Conservation (phyloP, 176 grass and related monocot genomes). For the Zoysia japonica region DNA sequence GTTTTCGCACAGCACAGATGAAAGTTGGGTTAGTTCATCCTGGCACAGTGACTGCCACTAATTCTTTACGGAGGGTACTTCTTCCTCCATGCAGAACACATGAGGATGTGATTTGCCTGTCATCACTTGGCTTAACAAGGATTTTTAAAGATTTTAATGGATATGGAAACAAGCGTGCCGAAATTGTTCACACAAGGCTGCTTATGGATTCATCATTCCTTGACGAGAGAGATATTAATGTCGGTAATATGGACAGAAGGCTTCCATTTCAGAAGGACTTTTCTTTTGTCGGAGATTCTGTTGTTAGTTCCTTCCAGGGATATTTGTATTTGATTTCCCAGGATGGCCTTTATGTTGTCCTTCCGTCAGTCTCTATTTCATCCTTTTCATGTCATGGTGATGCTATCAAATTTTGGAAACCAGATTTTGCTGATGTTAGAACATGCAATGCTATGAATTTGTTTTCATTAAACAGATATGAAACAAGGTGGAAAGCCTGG, state of each 20-base stretch:
- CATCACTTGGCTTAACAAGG: slow-evolving; percentile 81
- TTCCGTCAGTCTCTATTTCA: slow-evolving; percentile 72
- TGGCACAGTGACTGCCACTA: slow-evolving; percentile 29
- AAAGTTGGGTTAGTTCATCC: slow-evolving; percentile 40
- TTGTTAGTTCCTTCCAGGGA: slow-evolving; percentile 79
- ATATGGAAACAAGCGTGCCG: slow-evolving; percentile 47
- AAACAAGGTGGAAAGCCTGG: slow-evolving; percentile 67
- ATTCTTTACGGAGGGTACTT: slow-evolving; percentile 61
- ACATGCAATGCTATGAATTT: slow-evolving; percentile 52
- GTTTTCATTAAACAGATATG: slow-evolving; percentile 42
- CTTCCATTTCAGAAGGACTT: slow-evolving; percentile 49
- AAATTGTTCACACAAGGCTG: slow-evolving; percentile 67
- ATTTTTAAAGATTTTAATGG: slow-evolving; percentile 51
- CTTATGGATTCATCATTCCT: slow-evolving; percentile 38
- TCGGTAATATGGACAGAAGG: slow-evolving; percentile 26
- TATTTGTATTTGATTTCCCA: slow-evolving; percentile 81
- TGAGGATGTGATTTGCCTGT: slow-evolving; percentile 65
- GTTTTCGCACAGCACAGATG: slow-evolving; percentile 49
- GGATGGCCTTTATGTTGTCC: slow-evolving; percentile 76
- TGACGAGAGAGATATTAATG: slow-evolving; percentile 53
- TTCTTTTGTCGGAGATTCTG: slow-evolving; percentile 56
- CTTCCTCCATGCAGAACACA: slow-evolving; percentile 74
- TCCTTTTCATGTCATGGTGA: slow-evolving; percentile 39
- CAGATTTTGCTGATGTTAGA: slow-evolving; percentile 35
- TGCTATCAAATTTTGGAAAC: slow-evolving; percentile 56